phyloP scores from a whole-genome alignment of 495 filamentous ascomycete species.

The Talaromyces ruber region DNA sequence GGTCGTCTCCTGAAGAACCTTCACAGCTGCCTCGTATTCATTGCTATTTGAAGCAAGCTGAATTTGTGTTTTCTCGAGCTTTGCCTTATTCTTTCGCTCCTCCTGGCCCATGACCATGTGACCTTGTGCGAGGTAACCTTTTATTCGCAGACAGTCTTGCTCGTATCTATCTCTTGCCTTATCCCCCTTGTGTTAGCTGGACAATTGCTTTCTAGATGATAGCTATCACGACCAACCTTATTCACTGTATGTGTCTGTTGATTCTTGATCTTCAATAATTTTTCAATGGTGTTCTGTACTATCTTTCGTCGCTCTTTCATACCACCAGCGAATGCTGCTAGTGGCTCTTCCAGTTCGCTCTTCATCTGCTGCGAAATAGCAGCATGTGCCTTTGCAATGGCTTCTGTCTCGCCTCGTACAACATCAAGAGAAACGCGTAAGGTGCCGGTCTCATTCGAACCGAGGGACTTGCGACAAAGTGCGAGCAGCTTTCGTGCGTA shows the following conservation, averaged over 20 bases:
- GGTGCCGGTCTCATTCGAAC: conserved; percentile 80
- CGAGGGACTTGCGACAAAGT: conserved; percentile 80
- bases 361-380: conserved; percentile 91
- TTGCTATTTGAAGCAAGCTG: conserved; percentile 81
- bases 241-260: conserved; percentile 87
- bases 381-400: conserved; percentile 88
- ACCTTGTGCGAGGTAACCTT: conserved; percentile 94
- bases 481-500: conserved; percentile 87
- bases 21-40: conserved; percentile 90
- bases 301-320: conserved; percentile 96
- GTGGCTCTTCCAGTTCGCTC: conserved; percentile 89
- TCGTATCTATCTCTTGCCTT: conserved; percentile 89
- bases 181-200: conserved; percentile 1
- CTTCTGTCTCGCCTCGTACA: conserved; percentile 84
- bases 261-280: conserved; percentile 83
- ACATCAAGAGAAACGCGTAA: conserved; percentile 77
- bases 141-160: conserved; percentile 95
- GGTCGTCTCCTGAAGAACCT: conserved; percentile 92
- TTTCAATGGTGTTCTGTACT: conserved; percentile 86
- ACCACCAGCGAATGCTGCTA: conserved; percentile 83
- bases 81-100: conserved; percentile 97
- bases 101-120: conserved; percentile 99
- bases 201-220: neutral
- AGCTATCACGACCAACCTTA: conserved; percentile 49
- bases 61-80: conserved; percentile 97